These are phyloP conservation scores for Stygiomarasmius scandens DNA, from an alignment of 1,284 basidiomycete species.

Conservation along the genomic window DNA sequence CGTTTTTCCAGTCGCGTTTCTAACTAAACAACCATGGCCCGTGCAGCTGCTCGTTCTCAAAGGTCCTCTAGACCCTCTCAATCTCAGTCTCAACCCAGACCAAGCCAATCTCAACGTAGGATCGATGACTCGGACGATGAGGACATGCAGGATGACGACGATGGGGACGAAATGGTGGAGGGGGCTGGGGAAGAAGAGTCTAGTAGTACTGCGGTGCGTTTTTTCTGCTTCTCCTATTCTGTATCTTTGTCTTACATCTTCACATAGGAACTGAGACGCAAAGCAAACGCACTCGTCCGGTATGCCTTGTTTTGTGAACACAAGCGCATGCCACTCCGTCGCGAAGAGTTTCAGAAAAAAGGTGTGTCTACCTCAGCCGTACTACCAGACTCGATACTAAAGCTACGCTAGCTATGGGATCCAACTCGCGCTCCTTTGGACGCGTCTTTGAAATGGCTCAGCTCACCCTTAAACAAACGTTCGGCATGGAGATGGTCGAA, in stretches of 20 bases:
- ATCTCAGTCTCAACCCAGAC: constrained; percentile 30
- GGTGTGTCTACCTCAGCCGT: constrained; percentile 35
- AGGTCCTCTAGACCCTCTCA: constrained; percentile 34
- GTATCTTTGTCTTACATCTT: neutral
- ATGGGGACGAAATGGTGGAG: constrained; percentile 10
- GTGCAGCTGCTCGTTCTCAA: constrained; percentile 31
- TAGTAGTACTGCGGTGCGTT: constrained; percentile 26
- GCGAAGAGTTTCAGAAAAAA: constrained; percentile 82
- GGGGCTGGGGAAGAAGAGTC: neutral
- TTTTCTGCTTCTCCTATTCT: neutral
- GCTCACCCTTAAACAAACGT: constrained; percentile 54
- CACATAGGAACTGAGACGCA: constrained; percentile 56
- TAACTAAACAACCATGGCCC: constrained; percentile 2
- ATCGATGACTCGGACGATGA: constrained; percentile 32
- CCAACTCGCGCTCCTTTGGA: constrained; percentile 58
- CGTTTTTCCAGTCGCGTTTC: neutral
- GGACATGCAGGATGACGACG: constrained; percentile 27
- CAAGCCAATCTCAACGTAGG: constrained; percentile 20
- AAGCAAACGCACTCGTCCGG: constrained; percentile 67
- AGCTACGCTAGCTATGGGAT: constrained; percentile 58
- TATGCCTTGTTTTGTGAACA: constrained; percentile 76
- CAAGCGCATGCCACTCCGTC: constrained; percentile 56
- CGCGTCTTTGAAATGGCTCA: constrained; percentile 62
- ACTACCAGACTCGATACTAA: neutral
- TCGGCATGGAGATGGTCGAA: constrained; percentile 78